These are phyloP conservation scores for Talaromyces funiculosus DNA, from an alignment of 2,329 filamentous ascomycete species.

Conservation along the genomic window DNA sequence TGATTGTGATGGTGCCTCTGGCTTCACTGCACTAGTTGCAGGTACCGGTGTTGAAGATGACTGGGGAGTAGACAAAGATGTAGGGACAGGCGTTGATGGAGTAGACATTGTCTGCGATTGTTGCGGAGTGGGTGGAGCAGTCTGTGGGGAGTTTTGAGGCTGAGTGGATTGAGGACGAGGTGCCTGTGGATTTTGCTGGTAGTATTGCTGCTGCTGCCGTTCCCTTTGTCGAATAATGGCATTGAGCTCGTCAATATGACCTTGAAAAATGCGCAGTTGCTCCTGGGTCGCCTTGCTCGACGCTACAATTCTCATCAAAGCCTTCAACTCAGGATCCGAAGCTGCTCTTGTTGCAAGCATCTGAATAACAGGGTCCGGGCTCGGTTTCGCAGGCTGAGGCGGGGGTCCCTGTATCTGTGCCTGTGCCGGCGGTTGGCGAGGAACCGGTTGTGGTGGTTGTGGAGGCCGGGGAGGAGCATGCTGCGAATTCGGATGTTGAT, in stretches of 20 bases:
- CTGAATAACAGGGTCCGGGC: conserved; percentile 47
- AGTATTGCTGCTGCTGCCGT: conserved; percentile 23
- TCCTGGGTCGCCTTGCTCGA: conserved; percentile 46
- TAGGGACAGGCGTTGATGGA: conserved; percentile 4
- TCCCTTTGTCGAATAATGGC: conserved; percentile 43
- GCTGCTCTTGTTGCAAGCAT: conserved; percentile 49
- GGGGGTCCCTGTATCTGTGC: conserved; percentile 22
- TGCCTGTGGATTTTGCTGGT: conserved; percentile 17
- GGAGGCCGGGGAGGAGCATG: conserved; percentile 19
- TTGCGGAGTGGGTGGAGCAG: not conserved
- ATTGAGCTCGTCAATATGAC: conserved; percentile 48
- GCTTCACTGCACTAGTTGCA: not conserved
- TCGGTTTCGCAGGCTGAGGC: conserved; percentile 38
- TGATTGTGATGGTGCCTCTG: conserved; percentile 10
- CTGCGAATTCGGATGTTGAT: conserved; percentile 21
- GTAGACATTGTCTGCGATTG: conserved; percentile 1
- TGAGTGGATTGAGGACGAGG: conserved; percentile 9
- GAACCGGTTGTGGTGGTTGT: conserved; percentile 19
- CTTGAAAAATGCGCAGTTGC: conserved; percentile 46
- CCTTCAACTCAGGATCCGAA: conserved; percentile 45
- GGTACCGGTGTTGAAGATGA: conserved; percentile 2
- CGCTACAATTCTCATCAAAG: conserved; percentile 47
- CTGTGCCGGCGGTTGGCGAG: conserved; percentile 22
- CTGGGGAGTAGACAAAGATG: conserved; percentile 1
- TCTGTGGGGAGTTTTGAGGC: not conserved